Evolutionary conservation across 2,329 filamentous ascomycete genomes (phyloP).

Genomic region (Venturia oleaginea): DNA sequence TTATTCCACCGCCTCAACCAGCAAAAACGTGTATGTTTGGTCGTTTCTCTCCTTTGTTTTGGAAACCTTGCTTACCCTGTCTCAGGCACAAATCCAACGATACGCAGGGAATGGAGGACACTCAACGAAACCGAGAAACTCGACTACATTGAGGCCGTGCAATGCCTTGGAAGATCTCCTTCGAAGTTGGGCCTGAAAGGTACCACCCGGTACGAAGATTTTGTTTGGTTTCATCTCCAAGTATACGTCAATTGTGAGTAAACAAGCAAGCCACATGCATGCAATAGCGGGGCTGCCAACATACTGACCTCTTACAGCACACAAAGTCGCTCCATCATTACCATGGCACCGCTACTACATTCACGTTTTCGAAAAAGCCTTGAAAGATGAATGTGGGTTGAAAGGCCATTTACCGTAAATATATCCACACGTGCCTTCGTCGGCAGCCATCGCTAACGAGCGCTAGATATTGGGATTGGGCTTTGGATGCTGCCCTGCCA

Average conservation of each 20-base stretch:
- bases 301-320: neutral
- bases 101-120: slow-evolving; percentile 3
- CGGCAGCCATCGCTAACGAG: neutral
- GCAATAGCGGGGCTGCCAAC: neutral
- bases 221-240: slow-evolving; percentile 24
- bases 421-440: neutral
- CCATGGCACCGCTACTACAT: slow-evolving; percentile 37
- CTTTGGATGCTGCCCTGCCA: slow-evolving; percentile 1
- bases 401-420: slow-evolving; percentile 22
- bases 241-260: neutral
- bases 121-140: slow-evolving; percentile 1
- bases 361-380: slow-evolving; percentile 33
- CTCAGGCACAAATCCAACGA: neutral
- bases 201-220: slow-evolving; percentile 26
- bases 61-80: neutral
- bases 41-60: neutral
- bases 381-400: slow-evolving; percentile 35
- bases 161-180: slow-evolving; percentile 5
- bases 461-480: slow-evolving; percentile 1
- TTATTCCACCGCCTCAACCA: neutral
- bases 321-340: slow-evolving; percentile 21
- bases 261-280: neutral
- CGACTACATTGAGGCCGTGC: slow-evolving; percentile 10
- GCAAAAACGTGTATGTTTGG: slow-evolving; percentile 1
- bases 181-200: slow-evolving; percentile 19